Base-by-base conservation (phyloP, 495 filamentous ascomycete genomes). In the Lentithecium fluviatile region DNA sequence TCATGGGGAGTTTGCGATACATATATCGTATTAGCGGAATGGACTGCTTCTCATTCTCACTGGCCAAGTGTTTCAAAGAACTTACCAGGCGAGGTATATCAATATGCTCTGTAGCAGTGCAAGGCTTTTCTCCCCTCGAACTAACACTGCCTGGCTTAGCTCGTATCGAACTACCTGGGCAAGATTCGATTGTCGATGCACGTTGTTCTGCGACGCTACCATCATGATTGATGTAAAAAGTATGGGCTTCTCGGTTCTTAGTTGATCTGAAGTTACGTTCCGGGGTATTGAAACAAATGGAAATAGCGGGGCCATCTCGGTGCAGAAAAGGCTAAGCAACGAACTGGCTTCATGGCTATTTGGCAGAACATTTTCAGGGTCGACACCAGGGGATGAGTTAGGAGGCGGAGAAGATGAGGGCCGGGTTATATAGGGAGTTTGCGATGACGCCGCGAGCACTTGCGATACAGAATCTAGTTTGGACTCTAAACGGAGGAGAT, bases 11-110 rank as follows among this genome's bases (percentile, higher is more conserved):
- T n/a, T n/a, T n/a, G n/a, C n/a, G n/a, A n/a, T n/a, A n/a, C n/a
- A n/a, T n/a, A n/a, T n/a, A n/a, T 10, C 10, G 29, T 3, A 10
- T 32, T 10, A 32, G 29, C 29, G 29, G 10, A 32, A n/a, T n/a
- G n/a, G 29, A 10, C 10, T 10, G 29, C 4, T 10, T 3, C 29
- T 3, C 4, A 32, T 4, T 4, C 29, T 32, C 29, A n/a, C n/a
- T n/a, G n/a, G n/a, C n/a, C n/a, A n/a, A n/a, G n/a, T n/a, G n/a
- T n/a, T n/a, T n/a, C n/a, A n/a, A n/a, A n/a, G n/a, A 11, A 54
- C 51, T 54, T 17, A 54, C 51, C 51, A 54, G 5, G 34, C 51
- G 8, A 43, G 8, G 34, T 42, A 42, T 11, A 54, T 34, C 20
- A 54, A 24, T 26, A 54, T 42, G 2, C 2, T 34, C 34, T 54